Evolutionary conservation across 2,329 filamentous ascomycete genomes (phyloP).

Genomic region (Hypoxylon sp.): DNA sequence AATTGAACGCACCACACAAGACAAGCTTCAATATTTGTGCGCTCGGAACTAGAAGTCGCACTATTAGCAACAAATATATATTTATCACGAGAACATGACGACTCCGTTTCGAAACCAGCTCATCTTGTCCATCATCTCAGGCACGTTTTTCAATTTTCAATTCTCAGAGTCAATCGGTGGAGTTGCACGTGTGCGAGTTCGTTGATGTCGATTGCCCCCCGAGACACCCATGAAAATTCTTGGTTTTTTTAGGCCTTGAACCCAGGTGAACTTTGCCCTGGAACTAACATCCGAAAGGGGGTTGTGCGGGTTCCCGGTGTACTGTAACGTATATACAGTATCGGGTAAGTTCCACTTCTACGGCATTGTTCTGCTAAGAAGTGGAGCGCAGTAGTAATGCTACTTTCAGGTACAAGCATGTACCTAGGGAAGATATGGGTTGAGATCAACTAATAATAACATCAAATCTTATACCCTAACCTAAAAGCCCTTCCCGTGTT

Average conservation of each 20-base stretch:
- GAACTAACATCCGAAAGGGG: slow-evolving; percentile 25
- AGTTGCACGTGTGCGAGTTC: slow-evolving; percentile 41
- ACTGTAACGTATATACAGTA: slow-evolving; percentile 5
- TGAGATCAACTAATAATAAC: slow-evolving; percentile 30
- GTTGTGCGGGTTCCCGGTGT: neutral
- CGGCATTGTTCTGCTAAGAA: slow-evolving; percentile 15
- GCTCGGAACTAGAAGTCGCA: slow-evolving; percentile 15
- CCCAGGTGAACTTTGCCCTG: slow-evolving; percentile 36
- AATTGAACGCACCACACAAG: slow-evolving; percentile 24
- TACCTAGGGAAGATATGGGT: slow-evolving; percentile 6
- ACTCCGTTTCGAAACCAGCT: slow-evolving; percentile 38
- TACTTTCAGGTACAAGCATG: slow-evolving; percentile 8
- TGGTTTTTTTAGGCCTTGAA: slow-evolving; percentile 19
- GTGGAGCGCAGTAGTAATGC: slow-evolving; percentile 9
- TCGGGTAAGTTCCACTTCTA: slow-evolving; percentile 18
- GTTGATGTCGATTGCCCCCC: slow-evolving; percentile 31
- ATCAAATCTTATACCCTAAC: slow-evolving; percentile 17
- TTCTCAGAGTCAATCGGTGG: slow-evolving; percentile 27
- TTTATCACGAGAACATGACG: slow-evolving; percentile 28
- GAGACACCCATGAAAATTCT: slow-evolving; percentile 12
- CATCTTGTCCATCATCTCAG: slow-evolving; percentile 50
- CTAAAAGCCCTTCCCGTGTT: slow-evolving; percentile 36
- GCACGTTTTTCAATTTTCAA: slow-evolving; percentile 45
- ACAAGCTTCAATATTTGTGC: slow-evolving; percentile 26
- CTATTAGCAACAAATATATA: slow-evolving; percentile 29